Evolutionary conservation across 163 green algal genomes (phyloP), one percentile per base, ranked within the genome.

Genomic region (Volvox carteri): DNA sequence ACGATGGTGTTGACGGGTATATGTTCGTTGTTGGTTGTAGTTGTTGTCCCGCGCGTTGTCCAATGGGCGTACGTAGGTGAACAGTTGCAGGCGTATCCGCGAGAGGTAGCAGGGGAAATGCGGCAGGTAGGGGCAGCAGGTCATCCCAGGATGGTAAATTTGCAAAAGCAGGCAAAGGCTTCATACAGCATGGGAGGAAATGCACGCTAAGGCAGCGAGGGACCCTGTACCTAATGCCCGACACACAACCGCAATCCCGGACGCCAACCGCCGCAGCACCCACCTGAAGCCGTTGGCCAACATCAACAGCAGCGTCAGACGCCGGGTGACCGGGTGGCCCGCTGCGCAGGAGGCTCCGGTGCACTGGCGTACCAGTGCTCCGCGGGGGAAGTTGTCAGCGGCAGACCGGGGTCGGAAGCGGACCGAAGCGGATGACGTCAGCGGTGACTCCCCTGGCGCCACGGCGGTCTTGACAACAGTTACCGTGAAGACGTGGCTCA

Each of bases 401-500:
- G 83, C 37, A 28, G 48, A 60, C 25, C 83, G 83, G 8, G 83
- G 83, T 16, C 83, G 83, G 25, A 88, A 60, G 50, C 48, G 33
- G 11, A 88, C 16, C n/a, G 83, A 80, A 28, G 83, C 50, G 25
- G 48, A 44, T 12, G 68, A 25, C 1, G 6, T 74, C 0, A 83
- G 83, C 4, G 68, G 48, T 19, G 68, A 37, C 8, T 48, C 48
- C 9, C 83, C 83, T 1, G 48, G 4, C 0, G 68, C 50, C 14
- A 74, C 67, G 19, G 35, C 30, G 28, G 25, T 65, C 68, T 81
- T 88, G 50, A 9, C 58, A 21, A 88, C 67, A 0, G 37, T 58
- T 4, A 88, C 67, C 37, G 67, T 88, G 68, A 88, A 42, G 35
- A 50, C 73, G 68, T 88, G 68, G 23, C n/a, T 41, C 50, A 58